These are phyloP conservation scores for Grigorovia humatica DNA, from an alignment of 805 yeast species.

Conservation along the genomic window DNA sequence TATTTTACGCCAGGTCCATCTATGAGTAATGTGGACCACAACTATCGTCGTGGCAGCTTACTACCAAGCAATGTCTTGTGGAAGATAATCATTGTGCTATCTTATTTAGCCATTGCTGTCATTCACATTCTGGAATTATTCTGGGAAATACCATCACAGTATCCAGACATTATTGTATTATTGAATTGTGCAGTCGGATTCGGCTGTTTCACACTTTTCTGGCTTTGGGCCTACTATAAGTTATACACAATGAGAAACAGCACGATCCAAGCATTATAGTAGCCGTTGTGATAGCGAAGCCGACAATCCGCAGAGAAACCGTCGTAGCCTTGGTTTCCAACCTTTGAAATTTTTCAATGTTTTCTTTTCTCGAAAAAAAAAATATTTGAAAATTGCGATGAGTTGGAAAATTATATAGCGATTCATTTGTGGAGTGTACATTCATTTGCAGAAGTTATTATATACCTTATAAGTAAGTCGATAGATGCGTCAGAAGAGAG, in stretches of 20 bases:
- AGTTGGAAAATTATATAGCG: not conserved
- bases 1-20: slow-evolving; percentile 38
- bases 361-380: not conserved
- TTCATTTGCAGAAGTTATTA: too few species aligned
- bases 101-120: slow-evolving; percentile 41
- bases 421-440: too few species aligned
- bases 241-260: slow-evolving; percentile 29
- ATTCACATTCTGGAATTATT: slow-evolving; percentile 47
- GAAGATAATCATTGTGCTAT: slow-evolving; percentile 39
- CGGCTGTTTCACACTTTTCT: slow-evolving; percentile 62
- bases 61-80: slow-evolving; percentile 43
- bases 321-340: not conserved
- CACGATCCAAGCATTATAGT: slow-evolving; percentile 17
- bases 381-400: not conserved
- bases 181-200: slow-evolving; percentile 66
- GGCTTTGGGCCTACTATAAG: slow-evolving; percentile 72
- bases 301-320: not conserved
- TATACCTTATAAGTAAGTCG: not conserved
- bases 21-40: slow-evolving; percentile 24
- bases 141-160: slow-evolving; percentile 42
- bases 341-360: not conserved
- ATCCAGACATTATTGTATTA: slow-evolving; percentile 83
- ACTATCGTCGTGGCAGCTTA: slow-evolving; percentile 31
- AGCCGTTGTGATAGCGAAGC: too few species aligned
- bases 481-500: slow-evolving; percentile 88